phyloP scores from a whole-genome alignment of 352 stramenopile genomes.

The Pythium rhizo-oryzae region DNA sequence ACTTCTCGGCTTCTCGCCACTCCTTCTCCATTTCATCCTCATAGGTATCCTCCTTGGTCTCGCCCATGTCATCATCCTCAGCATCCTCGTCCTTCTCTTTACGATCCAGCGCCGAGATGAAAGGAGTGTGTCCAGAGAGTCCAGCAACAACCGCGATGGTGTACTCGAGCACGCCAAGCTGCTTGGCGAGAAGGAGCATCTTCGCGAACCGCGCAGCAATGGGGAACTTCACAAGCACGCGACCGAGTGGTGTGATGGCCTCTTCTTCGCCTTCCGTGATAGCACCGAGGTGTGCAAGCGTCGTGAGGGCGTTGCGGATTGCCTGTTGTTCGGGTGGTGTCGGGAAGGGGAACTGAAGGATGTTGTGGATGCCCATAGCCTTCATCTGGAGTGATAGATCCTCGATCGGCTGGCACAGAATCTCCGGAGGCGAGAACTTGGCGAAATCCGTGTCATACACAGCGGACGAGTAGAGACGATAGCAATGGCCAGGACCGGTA shows the following conservation, averaged over 20 bases:
- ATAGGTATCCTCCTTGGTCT: conserved; percentile 28
- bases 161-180: conserved; percentile 75
- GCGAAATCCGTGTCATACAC: conserved; percentile 96
- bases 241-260: conserved; percentile 81
- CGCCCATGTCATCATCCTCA: conserved; percentile 24
- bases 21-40: conserved; percentile 78
- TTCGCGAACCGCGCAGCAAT: conserved; percentile 88
- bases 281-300: conserved; percentile 82
- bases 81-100: conserved; percentile 47
- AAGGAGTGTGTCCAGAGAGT: conserved; percentile 75
- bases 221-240: conserved; percentile 84
- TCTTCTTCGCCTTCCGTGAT: conserved; percentile 61
- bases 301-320: conserved; percentile 84
- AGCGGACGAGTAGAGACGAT: conserved; percentile 96
- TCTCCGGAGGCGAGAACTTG: conserved; percentile 91
- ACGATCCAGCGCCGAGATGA: conserved; percentile 65
- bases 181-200: conserved; percentile 87
- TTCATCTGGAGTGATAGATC: conserved; percentile 98
- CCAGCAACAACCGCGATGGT: conserved; percentile 81
- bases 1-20: conserved; percentile 69
- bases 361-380: conserved; percentile 95
- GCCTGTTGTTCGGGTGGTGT: conserved; percentile 90
- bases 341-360: conserved; percentile 97
- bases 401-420: conserved; percentile 92
- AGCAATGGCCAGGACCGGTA: conserved; percentile 97